phyloP scores from a whole-genome alignment of 768 basidiomycete species.

The Pleurotus cornucopiae region DNA sequence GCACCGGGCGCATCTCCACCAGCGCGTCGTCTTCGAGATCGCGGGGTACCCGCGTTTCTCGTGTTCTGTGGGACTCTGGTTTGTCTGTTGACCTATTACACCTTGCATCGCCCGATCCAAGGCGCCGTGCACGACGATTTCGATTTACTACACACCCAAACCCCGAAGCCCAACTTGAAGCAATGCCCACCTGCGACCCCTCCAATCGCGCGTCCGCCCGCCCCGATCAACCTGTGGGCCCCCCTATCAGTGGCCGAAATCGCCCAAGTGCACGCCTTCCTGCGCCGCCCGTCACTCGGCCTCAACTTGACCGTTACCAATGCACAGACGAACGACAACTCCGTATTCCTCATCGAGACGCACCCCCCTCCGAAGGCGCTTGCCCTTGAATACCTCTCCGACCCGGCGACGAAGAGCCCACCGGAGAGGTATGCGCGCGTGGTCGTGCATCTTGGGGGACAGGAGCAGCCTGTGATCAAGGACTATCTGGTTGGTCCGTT shows the following conservation, averaged over 20 bases:
- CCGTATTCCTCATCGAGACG: constrained; percentile 45
- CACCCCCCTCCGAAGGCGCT: constrained; percentile 44
- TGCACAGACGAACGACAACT: constrained; percentile 37
- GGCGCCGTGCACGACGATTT: background rate
- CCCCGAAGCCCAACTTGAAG: constrained; percentile 10
- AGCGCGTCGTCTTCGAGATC: background rate
- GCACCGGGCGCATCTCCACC: too few relatives aligned
- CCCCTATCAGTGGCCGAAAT: constrained; percentile 44
- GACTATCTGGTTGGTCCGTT: constrained; percentile 61
- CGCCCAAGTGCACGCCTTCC: constrained; percentile 39
- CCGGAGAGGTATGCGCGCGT: constrained; percentile 43
- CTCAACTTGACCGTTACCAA: constrained; percentile 44
- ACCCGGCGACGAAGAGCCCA: constrained; percentile 16
- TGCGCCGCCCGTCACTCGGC: constrained; percentile 31
- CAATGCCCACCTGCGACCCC: constrained; percentile 29
- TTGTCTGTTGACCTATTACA: background rate
- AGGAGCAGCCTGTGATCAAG: constrained; percentile 34
- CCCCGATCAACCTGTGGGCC: constrained; percentile 46
- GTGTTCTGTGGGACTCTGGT: background rate
- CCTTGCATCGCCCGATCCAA: background rate
- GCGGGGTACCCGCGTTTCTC: background rate
- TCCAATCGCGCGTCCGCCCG: constrained; percentile 34
- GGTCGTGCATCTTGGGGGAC: constrained; percentile 46
- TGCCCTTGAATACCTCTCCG: constrained; percentile 42
- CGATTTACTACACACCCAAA: background rate